Evolutionary conservation across 2,329 filamentous ascomycete species (phyloP).

Genomic region (Penicillium brasilianum): DNA sequence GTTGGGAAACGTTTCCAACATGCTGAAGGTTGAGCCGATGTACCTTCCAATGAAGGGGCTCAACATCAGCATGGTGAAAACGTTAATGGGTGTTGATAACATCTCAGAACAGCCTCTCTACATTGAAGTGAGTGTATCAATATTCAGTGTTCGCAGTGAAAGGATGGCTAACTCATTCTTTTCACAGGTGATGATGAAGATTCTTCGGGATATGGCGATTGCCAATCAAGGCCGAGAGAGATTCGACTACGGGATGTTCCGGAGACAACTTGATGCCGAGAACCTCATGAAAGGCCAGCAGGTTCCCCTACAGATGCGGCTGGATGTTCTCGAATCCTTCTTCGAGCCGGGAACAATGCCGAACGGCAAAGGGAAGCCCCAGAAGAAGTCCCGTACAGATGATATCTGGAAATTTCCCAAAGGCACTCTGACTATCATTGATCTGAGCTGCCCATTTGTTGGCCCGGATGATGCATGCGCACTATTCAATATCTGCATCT

Average conservation of each 20-base stretch:
- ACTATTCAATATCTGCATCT: slow-evolving; percentile 74
- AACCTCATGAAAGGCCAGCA: slow-evolving; percentile 57
- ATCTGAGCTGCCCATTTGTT: slow-evolving; percentile 74
- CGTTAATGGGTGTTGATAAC: slow-evolving; percentile 59
- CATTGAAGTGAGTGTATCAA: slow-evolving; percentile 44
- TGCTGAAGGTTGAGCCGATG: slow-evolving; percentile 51
- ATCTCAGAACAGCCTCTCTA: slow-evolving; percentile 56
- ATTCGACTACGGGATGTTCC: slow-evolving; percentile 56
- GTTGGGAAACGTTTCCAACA: slow-evolving; percentile 31
- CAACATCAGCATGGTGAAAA: slow-evolving; percentile 59
- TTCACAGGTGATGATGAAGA: slow-evolving; percentile 49
- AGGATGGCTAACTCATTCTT: background rate
- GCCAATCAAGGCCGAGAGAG: slow-evolving; percentile 38
- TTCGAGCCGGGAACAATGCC: slow-evolving; percentile 46
- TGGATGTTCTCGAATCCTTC: slow-evolving; percentile 69
- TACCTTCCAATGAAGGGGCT: slow-evolving; percentile 56
- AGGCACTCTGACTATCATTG: slow-evolving; percentile 68
- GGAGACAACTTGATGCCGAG: slow-evolving; percentile 39
- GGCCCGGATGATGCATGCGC: slow-evolving; percentile 69
- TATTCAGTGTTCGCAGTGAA: too few relatives aligned
- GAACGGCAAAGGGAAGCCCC: slow-evolving; percentile 7
- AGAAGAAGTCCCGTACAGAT: background rate
- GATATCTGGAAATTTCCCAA: slow-evolving; percentile 42
- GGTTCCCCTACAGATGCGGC: slow-evolving; percentile 62
- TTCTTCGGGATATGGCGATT: slow-evolving; percentile 58